phyloP scores from a whole-genome alignment of 495 filamentous ascomycete species.

The Pyronema domesticum region DNA sequence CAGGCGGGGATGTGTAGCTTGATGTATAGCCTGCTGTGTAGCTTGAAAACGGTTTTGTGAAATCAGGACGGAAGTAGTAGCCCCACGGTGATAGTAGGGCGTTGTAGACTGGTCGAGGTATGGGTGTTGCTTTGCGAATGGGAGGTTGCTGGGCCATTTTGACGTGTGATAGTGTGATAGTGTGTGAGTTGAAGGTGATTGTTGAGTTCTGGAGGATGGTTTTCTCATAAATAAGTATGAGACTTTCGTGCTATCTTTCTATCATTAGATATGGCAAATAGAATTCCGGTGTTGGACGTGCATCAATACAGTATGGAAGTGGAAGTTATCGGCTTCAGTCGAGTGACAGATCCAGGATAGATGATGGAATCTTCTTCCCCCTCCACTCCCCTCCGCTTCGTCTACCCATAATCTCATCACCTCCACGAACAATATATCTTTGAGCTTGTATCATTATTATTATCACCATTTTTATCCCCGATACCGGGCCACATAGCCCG shows the following conservation, averaged over 20 bases:
- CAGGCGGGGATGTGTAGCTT: too few relatives aligned
- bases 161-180: background rate
- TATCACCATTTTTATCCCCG: slow-evolving; percentile 1
- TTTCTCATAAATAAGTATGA: background rate
- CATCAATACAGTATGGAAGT: background rate
- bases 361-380: background rate
- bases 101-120: too few relatives aligned
- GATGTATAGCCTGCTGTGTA: background rate
- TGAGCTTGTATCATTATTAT: background rate
- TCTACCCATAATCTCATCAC: background rate
- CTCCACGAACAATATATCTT: background rate
- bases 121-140: background rate
- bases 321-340: background rate
- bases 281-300: background rate
- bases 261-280: background rate
- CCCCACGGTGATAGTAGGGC: background rate
- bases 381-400: background rate
- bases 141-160: background rate
- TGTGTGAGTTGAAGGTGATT: background rate
- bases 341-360: background rate
- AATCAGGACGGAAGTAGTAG: background rate
- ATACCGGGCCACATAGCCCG: background rate
- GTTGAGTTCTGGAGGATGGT: background rate
- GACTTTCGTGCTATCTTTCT: background rate
- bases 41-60: background rate